phyloP scores from a whole-genome alignment of 1,284 basidiomycete genomes.

The Trametes sp. region DNA sequence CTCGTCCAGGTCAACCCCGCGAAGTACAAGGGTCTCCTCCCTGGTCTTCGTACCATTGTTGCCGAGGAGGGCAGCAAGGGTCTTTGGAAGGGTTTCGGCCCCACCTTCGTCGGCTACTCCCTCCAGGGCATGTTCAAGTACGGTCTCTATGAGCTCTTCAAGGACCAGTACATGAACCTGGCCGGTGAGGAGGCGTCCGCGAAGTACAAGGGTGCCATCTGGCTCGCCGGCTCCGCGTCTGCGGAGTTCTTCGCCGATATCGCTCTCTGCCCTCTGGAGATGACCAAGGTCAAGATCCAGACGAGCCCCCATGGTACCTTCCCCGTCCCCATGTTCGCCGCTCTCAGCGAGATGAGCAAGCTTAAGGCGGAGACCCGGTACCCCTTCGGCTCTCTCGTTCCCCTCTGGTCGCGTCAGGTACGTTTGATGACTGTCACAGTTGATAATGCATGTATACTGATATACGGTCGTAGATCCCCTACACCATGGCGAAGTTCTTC shows the following conservation, averaged over 20 bases:
- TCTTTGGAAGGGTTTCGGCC: slow-evolving; percentile 94
- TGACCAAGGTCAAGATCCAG: slow-evolving; percentile 89
- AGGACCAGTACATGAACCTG: slow-evolving; percentile 88
- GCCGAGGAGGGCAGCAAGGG: slow-evolving; percentile 86
- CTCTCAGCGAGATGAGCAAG: slow-evolving; percentile 70
- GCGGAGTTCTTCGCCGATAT: slow-evolving; percentile 97
- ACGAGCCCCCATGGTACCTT: slow-evolving; percentile 77
- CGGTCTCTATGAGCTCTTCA: slow-evolving; percentile 96
- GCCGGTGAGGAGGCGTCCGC: slow-evolving; percentile 86
- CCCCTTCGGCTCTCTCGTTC: slow-evolving; percentile 82
- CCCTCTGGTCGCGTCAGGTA: slow-evolving; percentile 86
- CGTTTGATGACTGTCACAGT: slow-evolving; percentile 23
- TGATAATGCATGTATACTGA: not conserved
- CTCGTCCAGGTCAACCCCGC: slow-evolving; percentile 70
- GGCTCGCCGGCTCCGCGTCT: slow-evolving; percentile 92
- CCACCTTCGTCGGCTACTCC: slow-evolving; percentile 93
- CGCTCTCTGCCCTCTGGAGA: slow-evolving; percentile 82
- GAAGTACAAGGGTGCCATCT: slow-evolving; percentile 93
- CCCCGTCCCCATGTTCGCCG: slow-evolving; percentile 74
- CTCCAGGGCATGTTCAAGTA: slow-evolving; percentile 98
- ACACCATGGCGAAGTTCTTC: slow-evolving; percentile 91
- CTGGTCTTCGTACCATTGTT: slow-evolving; percentile 78
- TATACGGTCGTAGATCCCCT: slow-evolving; percentile 66
- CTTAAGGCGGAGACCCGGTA: slow-evolving; percentile 74
- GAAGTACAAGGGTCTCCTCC: slow-evolving; percentile 80